phyloP scores from a whole-genome alignment of 768 basidiomycete species.

The Arthromyces matolae region DNA sequence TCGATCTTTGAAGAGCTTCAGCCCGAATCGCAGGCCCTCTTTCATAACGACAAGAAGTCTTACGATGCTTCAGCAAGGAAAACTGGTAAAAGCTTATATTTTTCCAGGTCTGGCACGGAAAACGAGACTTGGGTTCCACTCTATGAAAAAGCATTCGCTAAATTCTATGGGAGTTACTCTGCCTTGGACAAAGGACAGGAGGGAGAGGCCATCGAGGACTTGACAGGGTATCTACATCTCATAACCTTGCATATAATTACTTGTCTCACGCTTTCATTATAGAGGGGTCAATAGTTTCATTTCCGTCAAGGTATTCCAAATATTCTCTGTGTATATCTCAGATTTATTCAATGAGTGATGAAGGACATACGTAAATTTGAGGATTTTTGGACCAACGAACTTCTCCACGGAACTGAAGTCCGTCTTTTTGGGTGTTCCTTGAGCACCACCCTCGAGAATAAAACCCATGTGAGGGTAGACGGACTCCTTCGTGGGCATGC shows the following conservation, averaged over 20 bases:
- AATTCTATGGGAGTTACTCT: slow-evolving; percentile 50
- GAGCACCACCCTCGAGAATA: slow-evolving; percentile 26
- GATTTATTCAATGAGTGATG: not conserved
- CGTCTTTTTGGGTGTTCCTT: slow-evolving; percentile 49
- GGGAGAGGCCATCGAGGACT: slow-evolving; percentile 52
- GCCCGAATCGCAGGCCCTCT: no score
- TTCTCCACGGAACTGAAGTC: slow-evolving; percentile 42
- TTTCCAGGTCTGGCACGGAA: slow-evolving; percentile 43
- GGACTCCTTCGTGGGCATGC: slow-evolving; percentile 42
- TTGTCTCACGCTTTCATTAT: not conserved
- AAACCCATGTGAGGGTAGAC: slow-evolving; percentile 24
- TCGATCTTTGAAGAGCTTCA: no score
- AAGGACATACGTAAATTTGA: slow-evolving; percentile 51
- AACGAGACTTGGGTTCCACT: slow-evolving; percentile 58
- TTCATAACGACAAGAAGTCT: no score
- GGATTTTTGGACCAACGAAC: slow-evolving; percentile 48
- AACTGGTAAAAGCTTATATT: slow-evolving; percentile 40
- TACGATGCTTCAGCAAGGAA: no score
- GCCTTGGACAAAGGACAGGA: slow-evolving; percentile 39
- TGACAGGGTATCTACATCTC: slow-evolving; percentile 50
- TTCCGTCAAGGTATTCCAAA: slow-evolving; percentile 21
- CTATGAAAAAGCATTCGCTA: slow-evolving; percentile 60
- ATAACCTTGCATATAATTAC: not conserved
- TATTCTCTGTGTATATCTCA: not conserved
- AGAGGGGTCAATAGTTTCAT: slow-evolving; percentile 27